Base-by-base conservation (phyloP, 1,284 basidiomycete species). In the Taiwanofungus camphoratus region DNA sequence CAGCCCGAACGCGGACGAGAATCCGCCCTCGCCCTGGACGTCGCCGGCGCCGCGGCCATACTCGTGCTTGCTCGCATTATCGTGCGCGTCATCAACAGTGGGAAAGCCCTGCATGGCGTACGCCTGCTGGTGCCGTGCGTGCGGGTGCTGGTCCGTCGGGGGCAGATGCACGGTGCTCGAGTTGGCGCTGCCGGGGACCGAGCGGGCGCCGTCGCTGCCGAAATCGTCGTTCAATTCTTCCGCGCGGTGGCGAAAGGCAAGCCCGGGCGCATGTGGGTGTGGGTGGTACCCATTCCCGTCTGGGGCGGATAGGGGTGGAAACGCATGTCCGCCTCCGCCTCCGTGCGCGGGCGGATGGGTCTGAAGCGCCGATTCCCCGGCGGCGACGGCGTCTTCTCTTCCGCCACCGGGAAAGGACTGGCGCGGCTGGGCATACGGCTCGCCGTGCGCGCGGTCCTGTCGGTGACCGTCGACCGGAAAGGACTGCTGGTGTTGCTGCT, bases 1-100 rank as follows among this genome's bases (percentile, higher is more conserved):
- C 41, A 81, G 69, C 5, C 81, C 83, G 56, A 87, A 85, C 1
- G 78, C 79, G 34, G 70, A 74, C 2, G 76, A 79, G 56, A 87
- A 79, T 3, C 75, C 74, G 33, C 68, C 71, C 49, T 73, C 59
- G 29, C 54, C 53, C 32, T 52, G 46, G 1, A 49, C 54, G 8
- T 52, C 46, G 22, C 52, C 50, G 19, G 24, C 33, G n/a, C 44
- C 44, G 30, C 44, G 41, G 38, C 42, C 46, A 23, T 41, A 31
- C 22, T 35, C 37, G 24, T 50, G 45, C 21, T 37, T 27, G 20
- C 21, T 11, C 21, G 21, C 30, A 21, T 22, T 20, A 27, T 49
- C 33, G 16, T 36, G 33, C 15, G n/a, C 15, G 33, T 18, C 32
- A 24, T 33, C 13, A 22, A 12, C 23, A 4, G 36, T 21, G n/a